Evolutionary conservation across 1,284 basidiomycete genomes (phyloP), one percentile per base, ranked within the genome.

Genomic region (Microbotryum saponariae): DNA sequence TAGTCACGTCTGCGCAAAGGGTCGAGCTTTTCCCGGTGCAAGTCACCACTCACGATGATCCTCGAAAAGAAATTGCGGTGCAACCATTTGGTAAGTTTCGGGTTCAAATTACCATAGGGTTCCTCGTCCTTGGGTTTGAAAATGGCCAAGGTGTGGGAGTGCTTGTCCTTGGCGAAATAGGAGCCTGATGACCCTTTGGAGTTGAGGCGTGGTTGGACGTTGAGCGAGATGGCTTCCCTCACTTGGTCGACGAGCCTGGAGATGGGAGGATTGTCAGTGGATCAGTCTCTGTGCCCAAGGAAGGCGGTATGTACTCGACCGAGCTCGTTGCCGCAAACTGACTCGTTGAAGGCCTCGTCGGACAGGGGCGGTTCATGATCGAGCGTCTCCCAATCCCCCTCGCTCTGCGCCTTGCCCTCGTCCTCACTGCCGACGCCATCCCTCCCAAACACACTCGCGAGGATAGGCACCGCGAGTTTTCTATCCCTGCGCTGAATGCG

Each of bases 61-160:
- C 61, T 64, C 6, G 70, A 59, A 70, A 75, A 67, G 51, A 91
- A 85, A 74, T 89, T 85, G 64, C 66, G 82, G 76, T 91, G 89
- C 18, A 91, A 75, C 88, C 88, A 91, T 79, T 91, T 91, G n/a
- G 86, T 89, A 9, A 88, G 89, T 83, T 91, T 75, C 0, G 89
- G 89, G 73, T 91, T 91, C 23, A 90, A 77, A 14, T 63, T 60
- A 4, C 71, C 63, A 44, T 66, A 65, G 51, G 66, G 65, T 37
- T 91, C 89, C 74, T 91, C 89, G 70, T 91, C 89, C 73, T 91
- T 90, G 2, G 89, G 89, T 73, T 92, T 91, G 76, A 91, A 91
- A 6, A 91, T 89, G 64, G 16, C 53, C 20, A 90, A 83, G 20
- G 86, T 89, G 66, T 87, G 85, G 8, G 88, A 80, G 48, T 79